Evolutionary conservation across 768 basidiomycete species (phyloP), one percentile per base, ranked within the genome.

Genomic region (Hortiboletus campestris): DNA sequence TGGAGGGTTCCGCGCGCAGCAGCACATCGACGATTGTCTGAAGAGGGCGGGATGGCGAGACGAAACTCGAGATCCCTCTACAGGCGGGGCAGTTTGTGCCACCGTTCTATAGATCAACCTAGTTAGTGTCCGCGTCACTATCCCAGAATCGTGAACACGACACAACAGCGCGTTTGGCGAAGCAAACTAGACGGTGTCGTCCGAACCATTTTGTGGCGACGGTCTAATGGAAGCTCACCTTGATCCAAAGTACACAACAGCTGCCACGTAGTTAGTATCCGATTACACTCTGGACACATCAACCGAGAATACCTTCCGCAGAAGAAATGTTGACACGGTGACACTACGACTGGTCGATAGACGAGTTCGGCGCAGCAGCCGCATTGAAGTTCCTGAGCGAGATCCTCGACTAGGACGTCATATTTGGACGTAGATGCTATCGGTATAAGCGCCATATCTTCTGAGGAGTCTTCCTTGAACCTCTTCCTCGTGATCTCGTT

Each of bases 321-420:
- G 67, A 92, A 93, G 78, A 89, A 91, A 77, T 94, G 91, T 63
- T 92, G 89, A 69, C 91, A 94, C 31, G 91, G 91, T 35, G 81
- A 78, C 49, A 94, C 88, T 29, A 91, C 75, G 16, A 94, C 91
- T 3, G 91, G 91, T 56, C 82, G 78, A 72, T 94, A 91, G 55
- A 89, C 85, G 41, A 94, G 77, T 55, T 84, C 91, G 17, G 89
- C 81, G 71, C 91, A 94, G 67, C 91, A 93, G 20, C 89, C 91
- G 62, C 91, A 94, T 60, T 90, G 86, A 39, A 93, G 78, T 67
- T 92, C 90, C 65, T 88, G 78, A 28, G 79, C 82, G 51, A 91
- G 72, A 61, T 86, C 82, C 40, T 86, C 83, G 22, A 79, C 79
- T 53, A 90, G 76, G 14, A 58, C 41, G 19, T 58, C 58, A 20